Evolutionary conservation across 306 rosid species (phyloP).

Genomic region (Cucurbita pepo): DNA sequence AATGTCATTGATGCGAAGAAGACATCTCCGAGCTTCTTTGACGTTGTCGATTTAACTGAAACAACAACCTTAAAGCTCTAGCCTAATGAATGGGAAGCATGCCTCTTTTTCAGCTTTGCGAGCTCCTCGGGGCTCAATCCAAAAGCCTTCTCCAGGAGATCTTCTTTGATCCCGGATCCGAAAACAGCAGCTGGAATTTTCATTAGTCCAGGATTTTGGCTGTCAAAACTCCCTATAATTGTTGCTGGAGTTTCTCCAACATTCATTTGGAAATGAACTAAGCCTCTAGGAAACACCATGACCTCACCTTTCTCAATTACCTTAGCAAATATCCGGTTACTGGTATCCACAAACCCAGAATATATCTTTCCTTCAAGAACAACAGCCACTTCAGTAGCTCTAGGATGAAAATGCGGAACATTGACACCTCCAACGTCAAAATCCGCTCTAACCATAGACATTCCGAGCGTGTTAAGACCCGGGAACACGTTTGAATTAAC

Average conservation of each 20-base stretch:
- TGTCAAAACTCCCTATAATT: constrained; percentile 65
- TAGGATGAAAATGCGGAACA: constrained; percentile 75
- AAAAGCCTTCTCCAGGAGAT: constrained; percentile 77
- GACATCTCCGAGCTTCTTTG: not conserved
- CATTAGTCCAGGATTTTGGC: constrained; percentile 80
- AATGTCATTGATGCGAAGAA: not conserved
- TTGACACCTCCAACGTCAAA: constrained; percentile 66
- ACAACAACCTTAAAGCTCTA: not conserved
- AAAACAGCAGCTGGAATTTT: constrained; percentile 55
- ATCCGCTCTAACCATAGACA: constrained; percentile 75
- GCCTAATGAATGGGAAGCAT: constrained; percentile 16
- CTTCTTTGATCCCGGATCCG: constrained; percentile 62
- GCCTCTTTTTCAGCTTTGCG: constrained; percentile 41
- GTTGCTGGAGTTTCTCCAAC: constrained; percentile 73
- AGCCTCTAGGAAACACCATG: constrained; percentile 79
- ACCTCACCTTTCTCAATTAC: constrained; percentile 85
- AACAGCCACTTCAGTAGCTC: constrained; percentile 72
- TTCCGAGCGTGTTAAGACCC: constrained; percentile 81
- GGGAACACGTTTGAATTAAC: constrained; percentile 67
- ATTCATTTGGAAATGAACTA: constrained; percentile 84
- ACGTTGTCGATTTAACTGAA: not conserved
- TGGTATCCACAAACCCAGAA: constrained; percentile 71
- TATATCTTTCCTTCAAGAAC: constrained; percentile 65
- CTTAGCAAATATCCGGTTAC: constrained; percentile 50
- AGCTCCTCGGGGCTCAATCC: constrained; percentile 55